Base-by-base conservation (phyloP, 1,139 yeast genomes). In the Debaryomycetaceae sp. region DNA sequence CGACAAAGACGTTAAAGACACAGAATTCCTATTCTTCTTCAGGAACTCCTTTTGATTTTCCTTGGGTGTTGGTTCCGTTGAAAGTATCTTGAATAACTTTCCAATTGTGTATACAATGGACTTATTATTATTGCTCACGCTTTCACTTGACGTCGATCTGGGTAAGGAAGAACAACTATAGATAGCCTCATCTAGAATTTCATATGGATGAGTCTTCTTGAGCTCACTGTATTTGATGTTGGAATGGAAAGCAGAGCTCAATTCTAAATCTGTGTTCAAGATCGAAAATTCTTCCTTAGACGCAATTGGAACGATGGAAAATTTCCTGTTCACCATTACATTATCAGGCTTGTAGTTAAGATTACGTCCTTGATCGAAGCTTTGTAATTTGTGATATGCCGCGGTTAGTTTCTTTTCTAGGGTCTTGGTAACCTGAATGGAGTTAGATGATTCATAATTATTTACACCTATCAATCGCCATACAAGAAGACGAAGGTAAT, bases 121-220 rank as follows among this genome's bases (percentile, higher is more conserved):
- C 39, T 63, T 60, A 24, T 52, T 61, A 4, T 34, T 17, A 4
- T 17, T 38, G 28, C 36, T 41, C 4, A 38, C 48, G 11, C 42
- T 47, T 14, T 43, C 45, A 18, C 36, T 47, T 7, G 55, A 49
- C 2, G 58, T 37, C 13, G 46, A 47, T 11, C 26, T 22, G 5
- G 72, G 65, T 34, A 67, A 53, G 17, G 71, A 53, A 3, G 76
- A 63, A 42, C 78, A 76, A 2, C 84, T 75, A 56, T 85, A 85
- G 19, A 84, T 79, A 2, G 87, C 83, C 50, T 84, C 92, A 56
- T 86, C 95, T 49, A 85, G 78, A 5, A 85, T 77, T 51, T 86
- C 95, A 59, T 73, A 86, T 1, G 89, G 80, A 58, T 82, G 83
- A 1, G 78, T 70, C 48, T 75, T 73, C 35, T 71, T 58, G 34